Conservation (phyloP, 345 rosid species). For the Bruguiera gymnorhiza region DNA sequence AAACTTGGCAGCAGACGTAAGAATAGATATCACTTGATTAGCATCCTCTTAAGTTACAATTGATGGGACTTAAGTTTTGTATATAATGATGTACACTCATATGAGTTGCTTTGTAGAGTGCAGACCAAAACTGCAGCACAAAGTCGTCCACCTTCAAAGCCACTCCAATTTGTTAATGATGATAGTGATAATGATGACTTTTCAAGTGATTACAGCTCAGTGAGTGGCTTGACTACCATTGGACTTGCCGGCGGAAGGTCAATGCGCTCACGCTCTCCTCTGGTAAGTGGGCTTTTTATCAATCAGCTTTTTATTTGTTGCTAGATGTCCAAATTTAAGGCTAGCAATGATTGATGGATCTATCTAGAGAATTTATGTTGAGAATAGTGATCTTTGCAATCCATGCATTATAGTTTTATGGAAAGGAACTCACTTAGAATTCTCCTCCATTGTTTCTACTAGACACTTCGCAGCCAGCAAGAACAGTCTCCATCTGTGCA, state of each 20-base stretch:
- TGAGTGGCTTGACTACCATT: conserved; percentile 18
- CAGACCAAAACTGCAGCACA: conserved; percentile 40
- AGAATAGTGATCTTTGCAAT: no score
- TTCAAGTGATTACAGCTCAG: conserved; percentile 21
- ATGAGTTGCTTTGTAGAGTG: conserved; percentile 13
- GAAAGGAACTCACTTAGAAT: neutral
- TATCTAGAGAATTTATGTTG: neutral
- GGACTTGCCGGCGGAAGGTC: conserved; percentile 42
- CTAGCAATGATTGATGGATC: neutral
- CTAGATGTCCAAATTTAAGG: neutral
- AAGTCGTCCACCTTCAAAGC: conserved; percentile 19
- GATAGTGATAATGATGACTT: conserved; percentile 28
- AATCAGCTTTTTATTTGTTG: neutral
- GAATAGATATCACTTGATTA: no score
- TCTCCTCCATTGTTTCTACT: conserved; percentile 19
- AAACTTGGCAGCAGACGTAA: no score
- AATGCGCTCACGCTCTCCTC: conserved; percentile 30
- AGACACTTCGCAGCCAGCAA: conserved; percentile 60
- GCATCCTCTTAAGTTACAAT: no score
- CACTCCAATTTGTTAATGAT: conserved; percentile 18
- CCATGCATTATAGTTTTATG: no score
- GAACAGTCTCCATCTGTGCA: conserved; percentile 51
- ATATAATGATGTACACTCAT: no score
- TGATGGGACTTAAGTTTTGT: no score
- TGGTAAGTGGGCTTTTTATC: conserved; percentile 25